phyloP scores from a whole-genome alignment of 2,329 filamentous ascomycete species.

The Penicillium italicum region DNA sequence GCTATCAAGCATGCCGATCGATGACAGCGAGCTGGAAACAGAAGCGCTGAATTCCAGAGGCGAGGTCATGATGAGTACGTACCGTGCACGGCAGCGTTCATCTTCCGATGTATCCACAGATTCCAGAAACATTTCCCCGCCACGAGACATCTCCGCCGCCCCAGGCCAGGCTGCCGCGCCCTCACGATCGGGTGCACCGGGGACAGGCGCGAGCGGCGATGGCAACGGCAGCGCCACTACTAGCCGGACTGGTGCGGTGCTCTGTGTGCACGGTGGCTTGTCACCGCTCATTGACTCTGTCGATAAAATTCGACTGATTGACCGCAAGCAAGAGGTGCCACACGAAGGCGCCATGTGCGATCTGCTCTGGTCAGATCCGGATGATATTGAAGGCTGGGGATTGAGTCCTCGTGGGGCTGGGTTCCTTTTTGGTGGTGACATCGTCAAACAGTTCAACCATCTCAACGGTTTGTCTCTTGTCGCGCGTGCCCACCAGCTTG shows the following conservation, averaged over 20 bases:
- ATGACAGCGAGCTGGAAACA: conserved; percentile 77
- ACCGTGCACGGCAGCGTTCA: conserved; percentile 32
- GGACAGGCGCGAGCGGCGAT: conserved; percentile 71
- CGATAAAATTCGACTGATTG: conserved; percentile 90
- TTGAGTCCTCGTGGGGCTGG: conserved; percentile 89
- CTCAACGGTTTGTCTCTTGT: conserved; percentile 89
- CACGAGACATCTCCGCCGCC: conserved; percentile 43
- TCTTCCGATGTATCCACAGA: conserved; percentile 36
- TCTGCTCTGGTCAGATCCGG: conserved; percentile 93
- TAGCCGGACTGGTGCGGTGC: conserved; percentile 71
- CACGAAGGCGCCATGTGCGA: conserved; percentile 99
- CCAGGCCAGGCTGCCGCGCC: conserved; percentile 41
- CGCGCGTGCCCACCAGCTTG: conserved; percentile 90
- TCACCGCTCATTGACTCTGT: conserved; percentile 88
- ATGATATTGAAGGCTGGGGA: conserved; percentile 97
- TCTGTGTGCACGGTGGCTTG: conserved; percentile 93
- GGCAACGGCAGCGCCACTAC: conserved; percentile 50
- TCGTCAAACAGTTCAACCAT: conserved; percentile 94
- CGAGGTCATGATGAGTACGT: conserved; percentile 63
- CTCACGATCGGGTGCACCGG: conserved; percentile 66
- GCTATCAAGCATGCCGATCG: conserved; percentile 51
- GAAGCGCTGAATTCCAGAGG: conserved; percentile 86
- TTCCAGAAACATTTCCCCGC: conserved; percentile 38
- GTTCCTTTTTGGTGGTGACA: conserved; percentile 92
- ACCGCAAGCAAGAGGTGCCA: conserved; percentile 96